phyloP scores from a whole-genome alignment of 2,329 filamentous ascomycete species.

The Neopestalotiopsis sp. region DNA sequence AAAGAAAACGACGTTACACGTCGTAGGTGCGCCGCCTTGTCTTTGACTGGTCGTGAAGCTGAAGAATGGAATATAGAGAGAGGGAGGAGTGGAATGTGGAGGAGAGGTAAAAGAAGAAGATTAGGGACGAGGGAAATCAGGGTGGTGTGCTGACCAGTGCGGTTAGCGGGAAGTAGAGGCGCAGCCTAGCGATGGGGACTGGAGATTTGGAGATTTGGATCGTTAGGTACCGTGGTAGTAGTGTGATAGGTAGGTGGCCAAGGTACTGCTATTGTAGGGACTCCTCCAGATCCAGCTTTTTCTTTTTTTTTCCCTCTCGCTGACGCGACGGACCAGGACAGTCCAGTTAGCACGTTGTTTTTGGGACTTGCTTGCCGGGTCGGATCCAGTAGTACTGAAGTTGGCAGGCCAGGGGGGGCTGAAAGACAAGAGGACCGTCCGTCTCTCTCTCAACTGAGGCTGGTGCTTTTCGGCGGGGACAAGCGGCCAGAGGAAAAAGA shows the following conservation, averaged over 20 bases:
- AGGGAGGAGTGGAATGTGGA: slow-evolving; percentile 24
- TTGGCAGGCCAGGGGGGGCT: neutral
- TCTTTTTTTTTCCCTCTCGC: neutral
- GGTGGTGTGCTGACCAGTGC: slow-evolving; percentile 22
- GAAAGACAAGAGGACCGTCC: neutral
- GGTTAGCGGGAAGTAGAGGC: slow-evolving; percentile 19
- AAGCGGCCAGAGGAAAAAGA: neutral
- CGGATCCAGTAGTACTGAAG: neutral
- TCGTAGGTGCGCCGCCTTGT: slow-evolving; percentile 21
- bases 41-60: slow-evolving; percentile 17
- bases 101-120: slow-evolving; percentile 21
- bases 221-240: slow-evolving; percentile 5
- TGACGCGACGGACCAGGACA: neutral
- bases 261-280: no score
- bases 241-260: neutral
- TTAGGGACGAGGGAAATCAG: slow-evolving; percentile 23
- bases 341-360: neutral
- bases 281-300: neutral
- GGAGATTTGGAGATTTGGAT: slow-evolving; percentile 17
- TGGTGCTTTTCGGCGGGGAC: slow-evolving; percentile 5
- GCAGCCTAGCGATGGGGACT: slow-evolving; percentile 19
- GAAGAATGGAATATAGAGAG: slow-evolving; percentile 20
- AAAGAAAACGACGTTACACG: slow-evolving; percentile 16
- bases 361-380: neutral
- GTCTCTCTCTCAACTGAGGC: slow-evolving; percentile 1